Base-by-base conservation (phyloP, 2,329 filamentous ascomycete genomes). In the Stachybotrys echinatus region DNA sequence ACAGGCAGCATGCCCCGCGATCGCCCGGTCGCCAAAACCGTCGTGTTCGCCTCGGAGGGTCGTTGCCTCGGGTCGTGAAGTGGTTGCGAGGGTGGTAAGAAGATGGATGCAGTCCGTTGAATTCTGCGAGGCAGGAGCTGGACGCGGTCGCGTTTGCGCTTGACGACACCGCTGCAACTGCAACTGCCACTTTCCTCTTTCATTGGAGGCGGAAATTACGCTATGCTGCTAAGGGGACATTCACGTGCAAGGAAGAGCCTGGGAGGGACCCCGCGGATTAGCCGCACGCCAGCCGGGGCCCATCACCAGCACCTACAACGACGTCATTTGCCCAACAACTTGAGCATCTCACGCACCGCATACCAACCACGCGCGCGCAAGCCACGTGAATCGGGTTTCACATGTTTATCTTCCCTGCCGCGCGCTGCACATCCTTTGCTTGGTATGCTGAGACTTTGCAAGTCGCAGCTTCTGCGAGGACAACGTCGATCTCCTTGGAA, bases 111-210 rank as follows among this genome's bases (percentile, higher is more conserved):
- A 8, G 27, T 34, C 14, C 14, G 27, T 3, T 3, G 2, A 10
- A 14, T 34, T 34, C 14, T 34, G 27, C 14, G 10, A 34, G 14
- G 27, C 27, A 47, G 27, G 40, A 46, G 42, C 23, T 44, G 45
- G 19, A 42, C 50, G 50, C 46, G 50, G 46, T 51, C 50, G 50
- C 50, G 49, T 48, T 51, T 45, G 45, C 45, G 45, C 48, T 51
- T 42, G 42, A 27, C 39, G 39, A 45, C 38, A n/a, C 38, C 8
- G 19, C 38, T 40, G 17, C 17, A 40, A 40, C 27, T 40, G 34
- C 23, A 48, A 40, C 31, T 39, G 20, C 45, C 50, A 47, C 22
- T 45, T 48, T 31, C 50, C 38, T 12, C 42, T 48, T 45, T 48
- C 37, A 51, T 48, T 51, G 50, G 50, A 39, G 40, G n/a, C n/a